phyloP scores from a whole-genome alignment of 225 moss, liverwort and hornwort species.

The Sphagnum tenellum region DNA sequence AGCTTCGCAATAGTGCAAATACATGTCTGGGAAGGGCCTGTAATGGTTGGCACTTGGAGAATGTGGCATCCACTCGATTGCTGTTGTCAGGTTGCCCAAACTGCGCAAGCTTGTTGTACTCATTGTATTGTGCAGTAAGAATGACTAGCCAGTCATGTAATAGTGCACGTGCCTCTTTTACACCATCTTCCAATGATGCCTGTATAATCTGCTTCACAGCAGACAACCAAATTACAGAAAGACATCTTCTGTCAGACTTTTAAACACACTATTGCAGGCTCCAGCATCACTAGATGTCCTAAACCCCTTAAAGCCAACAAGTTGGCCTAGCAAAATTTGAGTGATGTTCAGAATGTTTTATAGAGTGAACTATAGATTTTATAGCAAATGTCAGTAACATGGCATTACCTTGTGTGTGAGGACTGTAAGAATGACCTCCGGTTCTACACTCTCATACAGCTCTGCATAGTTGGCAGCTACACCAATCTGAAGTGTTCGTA shows the following conservation, averaged over 20 bases:
- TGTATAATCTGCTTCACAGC: slow-evolving; percentile 63
- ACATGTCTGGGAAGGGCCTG: slow-evolving; percentile 92
- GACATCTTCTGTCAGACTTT: neutral
- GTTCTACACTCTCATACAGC: slow-evolving; percentile 79
- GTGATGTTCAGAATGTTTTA: too few species aligned
- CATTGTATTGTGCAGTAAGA: slow-evolving; percentile 92
- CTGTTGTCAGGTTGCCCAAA: slow-evolving; percentile 56
- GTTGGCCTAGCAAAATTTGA: too few species aligned
- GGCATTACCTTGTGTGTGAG: slow-evolving; percentile 88
- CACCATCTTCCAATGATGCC: slow-evolving; percentile 88
- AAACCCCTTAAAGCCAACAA: too few species aligned
- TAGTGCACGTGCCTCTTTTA: slow-evolving; percentile 83
- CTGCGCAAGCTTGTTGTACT: slow-evolving; percentile 79
- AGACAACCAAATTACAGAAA: neutral
- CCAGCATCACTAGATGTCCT: too few species aligned
- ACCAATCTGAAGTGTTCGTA: slow-evolving; percentile 76
- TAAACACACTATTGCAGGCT: too few species aligned
- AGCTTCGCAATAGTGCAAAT: slow-evolving; percentile 70
- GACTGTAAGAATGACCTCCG: slow-evolving; percentile 89
- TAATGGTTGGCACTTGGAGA: slow-evolving; percentile 65
- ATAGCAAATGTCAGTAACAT: too few species aligned
- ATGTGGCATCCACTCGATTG: slow-evolving; percentile 76
- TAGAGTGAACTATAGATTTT: too few species aligned
- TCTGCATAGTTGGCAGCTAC: slow-evolving; percentile 56
- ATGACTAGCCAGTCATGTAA: slow-evolving; percentile 99